These are phyloP conservation scores for Pythium aphanidermatum DNA, from an alignment of 352 stramenopile genomes.

Conservation along the genomic window DNA sequence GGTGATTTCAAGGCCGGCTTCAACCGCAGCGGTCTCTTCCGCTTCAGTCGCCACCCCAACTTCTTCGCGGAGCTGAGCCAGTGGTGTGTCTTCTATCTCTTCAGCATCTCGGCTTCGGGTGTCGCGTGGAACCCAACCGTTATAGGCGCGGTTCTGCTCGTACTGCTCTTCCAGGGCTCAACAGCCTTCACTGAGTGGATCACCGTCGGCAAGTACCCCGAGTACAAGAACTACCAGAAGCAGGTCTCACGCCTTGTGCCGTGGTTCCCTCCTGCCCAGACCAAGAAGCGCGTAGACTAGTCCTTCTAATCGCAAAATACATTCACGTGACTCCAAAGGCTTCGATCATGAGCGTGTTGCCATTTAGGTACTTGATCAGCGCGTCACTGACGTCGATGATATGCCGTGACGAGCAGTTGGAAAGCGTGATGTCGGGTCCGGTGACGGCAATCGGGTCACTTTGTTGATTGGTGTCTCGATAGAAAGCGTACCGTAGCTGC, in stretches of 20 bases:
- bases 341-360: conserved; percentile 42
- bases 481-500: conserved; percentile 42
- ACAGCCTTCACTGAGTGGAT: conserved; percentile 89
- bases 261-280: conserved; percentile 32
- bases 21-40: conserved; percentile 86
- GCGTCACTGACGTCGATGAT: conserved; percentile 44
- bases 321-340: too few relatives aligned
- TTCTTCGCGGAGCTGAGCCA: conserved; percentile 89
- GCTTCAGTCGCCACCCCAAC: conserved; percentile 91
- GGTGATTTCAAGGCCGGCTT: conserved; percentile 69
- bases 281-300: conserved; percentile 15
- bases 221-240: conserved; percentile 85
- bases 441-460: conserved; percentile 18
- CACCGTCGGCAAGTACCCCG: conserved; percentile 83
- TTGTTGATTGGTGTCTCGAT: conserved; percentile 26
- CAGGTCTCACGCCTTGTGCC: conserved; percentile 58
- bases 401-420: conserved; percentile 26
- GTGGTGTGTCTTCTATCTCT: conserved; percentile 91
- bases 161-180: conserved; percentile 88
- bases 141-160: conserved; percentile 73
- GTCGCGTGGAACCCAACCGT: conserved; percentile 63
- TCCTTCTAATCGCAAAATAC: not conserved
- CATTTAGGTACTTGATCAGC: conserved; percentile 42
- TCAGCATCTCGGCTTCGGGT: conserved; percentile 62
- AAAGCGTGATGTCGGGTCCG: not conserved